Conservation (phyloP, 306 rosid species). For the Amphicarpaea edgeworthii region DNA sequence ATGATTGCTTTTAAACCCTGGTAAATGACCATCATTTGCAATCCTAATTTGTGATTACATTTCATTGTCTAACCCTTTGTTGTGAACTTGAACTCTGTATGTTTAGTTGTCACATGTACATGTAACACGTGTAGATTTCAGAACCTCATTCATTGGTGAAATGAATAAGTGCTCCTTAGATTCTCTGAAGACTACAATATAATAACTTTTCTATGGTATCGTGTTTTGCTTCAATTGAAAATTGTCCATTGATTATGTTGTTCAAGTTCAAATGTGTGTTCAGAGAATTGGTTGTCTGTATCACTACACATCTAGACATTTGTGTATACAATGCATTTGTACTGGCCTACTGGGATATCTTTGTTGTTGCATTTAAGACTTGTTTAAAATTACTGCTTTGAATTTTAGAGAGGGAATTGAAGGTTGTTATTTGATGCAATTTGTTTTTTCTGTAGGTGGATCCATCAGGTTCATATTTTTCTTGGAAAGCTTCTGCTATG, state of each 20-base stretch:
- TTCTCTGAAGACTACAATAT: constrained; percentile 28
- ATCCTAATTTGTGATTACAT: constrained; percentile 11
- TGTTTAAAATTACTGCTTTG: constrained; percentile 20
- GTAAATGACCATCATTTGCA: not conserved
- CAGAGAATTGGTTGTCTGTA: not conserved
- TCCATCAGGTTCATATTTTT: constrained; percentile 95
- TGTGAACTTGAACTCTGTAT: constrained; percentile 11
- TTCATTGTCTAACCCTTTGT: not conserved
- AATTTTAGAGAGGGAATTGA: constrained; percentile 18
- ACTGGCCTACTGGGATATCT: not conserved
- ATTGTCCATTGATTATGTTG: not conserved
- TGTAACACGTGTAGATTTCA: constrained; percentile 8
- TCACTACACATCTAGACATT: not conserved
- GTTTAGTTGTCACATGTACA: constrained; percentile 3
- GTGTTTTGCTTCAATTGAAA: constrained; percentile 6
- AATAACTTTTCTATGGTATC: too few relatives aligned
- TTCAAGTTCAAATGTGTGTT: not conserved
- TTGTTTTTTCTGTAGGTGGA: constrained; percentile 72
- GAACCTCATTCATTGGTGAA: not conserved
- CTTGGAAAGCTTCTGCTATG: constrained; percentile 99
- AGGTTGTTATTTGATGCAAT: constrained; percentile 31
- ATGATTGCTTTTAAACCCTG: constrained; percentile 30
- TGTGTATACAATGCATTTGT: constrained; percentile 29
- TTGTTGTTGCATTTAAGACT: constrained; percentile 4
- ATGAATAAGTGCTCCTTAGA: not conserved